Conservation (phyloP, 2,329 filamentous ascomycete species). For the Paraconiothyrium brasiliense region DNA sequence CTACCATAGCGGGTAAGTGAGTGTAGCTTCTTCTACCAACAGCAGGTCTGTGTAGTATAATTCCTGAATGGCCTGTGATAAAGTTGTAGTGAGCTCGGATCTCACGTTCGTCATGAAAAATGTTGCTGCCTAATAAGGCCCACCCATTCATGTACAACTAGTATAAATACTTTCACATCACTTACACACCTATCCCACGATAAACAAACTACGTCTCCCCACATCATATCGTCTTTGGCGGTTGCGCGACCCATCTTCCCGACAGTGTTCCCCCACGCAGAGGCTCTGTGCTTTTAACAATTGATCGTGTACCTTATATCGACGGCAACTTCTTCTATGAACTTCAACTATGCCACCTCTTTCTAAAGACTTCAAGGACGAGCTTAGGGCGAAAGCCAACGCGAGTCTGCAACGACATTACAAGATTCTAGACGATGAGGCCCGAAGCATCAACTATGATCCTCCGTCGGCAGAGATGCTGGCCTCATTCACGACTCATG, state of each 20-base stretch:
- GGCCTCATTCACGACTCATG: constrained; percentile 23
- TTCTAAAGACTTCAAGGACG: constrained; percentile 10
- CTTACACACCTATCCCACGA: not conserved
- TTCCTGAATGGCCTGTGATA: not conserved
- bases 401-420: constrained; percentile 10
- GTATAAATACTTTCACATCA: not conserved
- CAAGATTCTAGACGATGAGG: constrained; percentile 5
- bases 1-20: too few relatives aligned
- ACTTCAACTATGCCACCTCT: not conserved
- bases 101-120: not conserved
- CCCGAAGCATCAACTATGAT: constrained; percentile 4
- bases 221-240: not conserved
- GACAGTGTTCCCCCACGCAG: not conserved
- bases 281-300: too few relatives aligned
- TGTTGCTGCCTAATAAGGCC: constrained; percentile 5
- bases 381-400: constrained; percentile 9
- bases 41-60: not conserved
- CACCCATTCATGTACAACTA: not conserved
- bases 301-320: too few relatives aligned
- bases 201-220: not conserved
- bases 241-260: not conserved
- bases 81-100: not conserved
- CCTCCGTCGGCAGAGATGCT: constrained; percentile 1
- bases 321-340: not conserved
- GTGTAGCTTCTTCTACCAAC: not conserved